Base-by-base conservation (phyloP, 2,329 filamentous ascomycete genomes). In the Fusarium camptoceras region DNA sequence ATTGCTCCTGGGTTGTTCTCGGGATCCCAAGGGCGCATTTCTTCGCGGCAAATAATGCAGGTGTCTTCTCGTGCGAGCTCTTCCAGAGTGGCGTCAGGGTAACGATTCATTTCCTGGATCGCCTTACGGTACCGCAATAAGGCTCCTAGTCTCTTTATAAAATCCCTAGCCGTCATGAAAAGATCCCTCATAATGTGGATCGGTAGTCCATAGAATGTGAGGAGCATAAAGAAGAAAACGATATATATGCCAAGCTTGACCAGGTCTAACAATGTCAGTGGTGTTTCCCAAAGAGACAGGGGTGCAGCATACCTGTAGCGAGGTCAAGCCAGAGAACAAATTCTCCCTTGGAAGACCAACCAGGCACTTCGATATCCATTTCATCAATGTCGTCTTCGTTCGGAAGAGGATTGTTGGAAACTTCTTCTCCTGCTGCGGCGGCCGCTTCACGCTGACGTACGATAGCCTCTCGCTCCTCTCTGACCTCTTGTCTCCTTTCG, bases 161-260 rank as follows among this genome's bases (percentile, higher is more conserved):
- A 98, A 5, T 95, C 97, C 54, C 94, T 89, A 53, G 95, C 91
- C 0, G 96, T 98, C 82, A 99, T 89, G 81, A 98, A 97, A 24
- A 98, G 89, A 78, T 99, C 96, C 58, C 96, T 88, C 83, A 99
- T 92, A 61, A 99, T 98, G 77, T 99, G 96, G 66, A 99, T 97
- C 0, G 96, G 96, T 30, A 99, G 85, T 14, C 95, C 96, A 78
- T 97, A 98, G 84, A 98, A 98, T 27, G 90, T 91, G 75, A 98
- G 89, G 20, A 98, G 90, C 73, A 99, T 95, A 67, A 91, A 89
- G 81, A 99, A 99, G 85, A 99, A 99, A 10, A 91, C 88, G 34
- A 94, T 84, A 76, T 98, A 99, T 42, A 98, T 92, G 43, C 91
- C 83, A 20, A 98, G 89, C 80, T 98, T 99, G 76, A 97, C 84